Percentiles rank a stretch among this genome's conserved stretches.
These are phyloP conservation scores for Fusarium ramigenum DNA, from an alignment of 2,329 filamentous ascomycete genomes.

Conservation along the genomic window DNA sequence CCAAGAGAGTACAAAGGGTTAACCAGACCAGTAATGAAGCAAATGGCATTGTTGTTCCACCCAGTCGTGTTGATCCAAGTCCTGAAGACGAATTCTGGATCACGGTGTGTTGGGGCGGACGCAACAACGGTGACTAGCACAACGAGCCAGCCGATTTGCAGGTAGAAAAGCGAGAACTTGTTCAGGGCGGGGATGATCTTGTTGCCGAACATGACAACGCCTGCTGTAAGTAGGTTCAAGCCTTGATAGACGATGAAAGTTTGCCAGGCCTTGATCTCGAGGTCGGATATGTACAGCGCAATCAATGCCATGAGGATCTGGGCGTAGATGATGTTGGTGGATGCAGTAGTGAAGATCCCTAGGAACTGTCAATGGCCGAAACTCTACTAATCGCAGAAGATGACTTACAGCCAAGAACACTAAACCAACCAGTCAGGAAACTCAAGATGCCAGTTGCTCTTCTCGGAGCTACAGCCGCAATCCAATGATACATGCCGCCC, in stretches of 20 bases:
- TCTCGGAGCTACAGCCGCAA: not conserved
- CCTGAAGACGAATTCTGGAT: not conserved
- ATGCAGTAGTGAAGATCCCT: conserved; percentile 19
- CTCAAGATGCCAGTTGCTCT: not conserved
- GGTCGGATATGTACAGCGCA: not conserved
- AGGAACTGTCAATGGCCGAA: fast-evolving
- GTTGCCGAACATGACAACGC: conserved; percentile 3
- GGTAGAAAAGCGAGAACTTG: not conserved
- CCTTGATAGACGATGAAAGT: conserved; percentile 6
- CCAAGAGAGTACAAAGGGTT: conserved; percentile 2
- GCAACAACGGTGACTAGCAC: not conserved
- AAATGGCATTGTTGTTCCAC: not conserved
- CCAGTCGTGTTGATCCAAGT: conserved; percentile 17
- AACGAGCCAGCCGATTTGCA: not conserved
- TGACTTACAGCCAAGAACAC: conserved; percentile 3
- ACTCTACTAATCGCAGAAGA: no score
- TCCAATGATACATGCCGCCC: conserved; percentile 17
- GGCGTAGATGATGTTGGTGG: not conserved
- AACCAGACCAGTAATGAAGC: not conserved
- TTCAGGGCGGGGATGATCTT: not conserved
- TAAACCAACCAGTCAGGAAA: conserved; percentile 6
- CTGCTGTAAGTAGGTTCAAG: not conserved
- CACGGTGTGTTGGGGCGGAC: not conserved
- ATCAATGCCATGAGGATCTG: conserved; percentile 6
- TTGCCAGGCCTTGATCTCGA: conserved; percentile 3